Base-by-base conservation (phyloP, 176 grass and related monocot genomes). In the Oryza brachyantha region DNA sequence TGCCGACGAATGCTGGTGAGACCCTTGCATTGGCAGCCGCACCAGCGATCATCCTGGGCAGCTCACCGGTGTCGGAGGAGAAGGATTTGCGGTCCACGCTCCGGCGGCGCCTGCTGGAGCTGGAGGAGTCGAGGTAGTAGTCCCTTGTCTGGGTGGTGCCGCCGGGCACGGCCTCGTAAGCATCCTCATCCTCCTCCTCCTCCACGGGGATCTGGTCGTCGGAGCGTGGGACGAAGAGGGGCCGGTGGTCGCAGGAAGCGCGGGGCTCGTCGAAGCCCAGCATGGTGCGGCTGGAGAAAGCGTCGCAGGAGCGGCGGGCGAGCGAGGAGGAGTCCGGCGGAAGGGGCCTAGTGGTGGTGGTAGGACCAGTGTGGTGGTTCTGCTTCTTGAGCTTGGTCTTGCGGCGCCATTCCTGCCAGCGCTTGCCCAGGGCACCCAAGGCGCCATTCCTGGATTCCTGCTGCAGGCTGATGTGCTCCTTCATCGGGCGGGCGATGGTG, bases 81-180 rank as follows among this genome's bases (percentile, higher is more conserved):
- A 75, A 73, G 4, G 81, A 84, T 48, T 92, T 89, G 66, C 84
- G 85, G 55, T 97, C 94, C 16, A 97, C 54, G 83, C 95, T 98
- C 31, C 89, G 87, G 5, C 95, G 84, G 68, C 85, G 80, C 64
- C 95, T 79, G 84, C 88, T 91, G 58, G 91, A 90, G 26, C 88
- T 89, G 60, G 95, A 90, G 6, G 95, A 90, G 61, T 98, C 87
- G 6, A 92, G 26, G 89, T 97, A 97, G 72, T 94, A 98, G 32
- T 98, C 87, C 80, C 92, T 91, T 57, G 95, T 98, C 83, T 98
- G 95, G 32, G 70, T 35, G 13, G 81, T 69, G 35, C 89, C 84
- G 13, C 95, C 92, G 12, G 95, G 95, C 58, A 84, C 42, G 35
- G 35, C 35, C 6, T 36, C 35, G 42, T 45, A 16, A 45, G 42